Evolutionary conservation across 805 yeast species (phyloP), one percentile per base, ranked within the genome.

Genomic region (Ascoidea asiatica): DNA sequence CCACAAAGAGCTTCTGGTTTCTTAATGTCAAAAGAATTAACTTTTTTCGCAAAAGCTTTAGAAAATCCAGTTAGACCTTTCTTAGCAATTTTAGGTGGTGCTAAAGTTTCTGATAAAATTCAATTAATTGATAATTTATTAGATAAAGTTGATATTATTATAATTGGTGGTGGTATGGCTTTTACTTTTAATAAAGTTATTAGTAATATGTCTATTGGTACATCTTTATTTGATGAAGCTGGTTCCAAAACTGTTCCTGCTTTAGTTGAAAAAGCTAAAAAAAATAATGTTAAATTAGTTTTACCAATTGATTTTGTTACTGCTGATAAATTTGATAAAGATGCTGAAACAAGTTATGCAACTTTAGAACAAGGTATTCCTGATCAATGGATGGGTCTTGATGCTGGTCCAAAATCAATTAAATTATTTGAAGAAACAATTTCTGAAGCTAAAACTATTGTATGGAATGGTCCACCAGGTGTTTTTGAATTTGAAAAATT

Each of bases 391-490:
- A 81, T 83, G 80, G 98, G 98, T 63, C 77, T 92, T 61, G 98
- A 92, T 69, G 79, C 79, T 59, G 98, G 98, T 70, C 89, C 88
- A 70, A 81, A 85, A 73, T 76, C 95, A 50, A 73, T 77, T 60
- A 75, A 79, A 67, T 74, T 83, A 56, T 92, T 84, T 64, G 76
- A 81, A 54, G 79, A 71, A 54, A 81, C 95, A 53, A 86, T 92
- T 57, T 82, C 83, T 53, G 75, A 81, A 69, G 94, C 98, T 57
- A 88, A 90, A 80, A 92, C 98, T 60, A 90, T 92, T 60, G 92
- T 92, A 64, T 92, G 98, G 98, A 92, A 92, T 75, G 98, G 98
- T 66, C 98, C 98, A 53, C 97, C 98, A 69, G 98, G 98, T 77
- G 98, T 92, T 58, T 92, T 92, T 66, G 98, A 92, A 75, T 92